A percentile compares a stretch with the other conserved stretches of the same genome.
These are phyloP conservation scores for Phyllosticta ampelicida DNA, from an alignment of 2,329 filamentous ascomycete genomes.

Conservation along the genomic window DNA sequence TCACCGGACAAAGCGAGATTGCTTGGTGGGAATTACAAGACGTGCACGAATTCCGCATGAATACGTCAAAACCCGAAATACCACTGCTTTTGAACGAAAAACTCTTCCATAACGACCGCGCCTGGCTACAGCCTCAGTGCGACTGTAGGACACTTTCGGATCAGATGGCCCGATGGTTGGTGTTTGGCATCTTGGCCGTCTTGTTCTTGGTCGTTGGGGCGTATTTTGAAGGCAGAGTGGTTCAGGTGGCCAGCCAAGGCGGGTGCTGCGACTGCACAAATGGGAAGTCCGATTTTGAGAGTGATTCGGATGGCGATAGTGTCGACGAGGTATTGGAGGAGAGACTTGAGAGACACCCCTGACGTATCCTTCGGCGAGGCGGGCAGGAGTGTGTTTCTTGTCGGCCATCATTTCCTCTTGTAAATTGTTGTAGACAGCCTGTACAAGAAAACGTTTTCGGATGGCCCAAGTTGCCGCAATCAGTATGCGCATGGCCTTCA, in stretches of 20 bases:
- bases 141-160: background rate
- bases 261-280: background rate
- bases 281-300: background rate
- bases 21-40: conserved; percentile 3
- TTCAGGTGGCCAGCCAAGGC: background rate
- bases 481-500: background rate
- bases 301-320: background rate
- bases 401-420: background rate
- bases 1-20: background rate
- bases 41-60: background rate
- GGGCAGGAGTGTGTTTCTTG: background rate
- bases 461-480: background rate
- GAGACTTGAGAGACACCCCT: background rate
- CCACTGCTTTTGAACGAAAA: background rate
- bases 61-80: background rate
- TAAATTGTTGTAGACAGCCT: background rate
- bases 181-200: background rate
- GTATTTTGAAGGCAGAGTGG: background rate
- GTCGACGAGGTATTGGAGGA: background rate
- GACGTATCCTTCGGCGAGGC: background rate
- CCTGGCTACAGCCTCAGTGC: background rate
- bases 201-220: background rate
- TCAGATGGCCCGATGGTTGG: background rate
- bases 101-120: background rate
- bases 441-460: background rate